Conservation (phyloP, 257 asterid genomes). For the Solanum sejunctum region DNA sequence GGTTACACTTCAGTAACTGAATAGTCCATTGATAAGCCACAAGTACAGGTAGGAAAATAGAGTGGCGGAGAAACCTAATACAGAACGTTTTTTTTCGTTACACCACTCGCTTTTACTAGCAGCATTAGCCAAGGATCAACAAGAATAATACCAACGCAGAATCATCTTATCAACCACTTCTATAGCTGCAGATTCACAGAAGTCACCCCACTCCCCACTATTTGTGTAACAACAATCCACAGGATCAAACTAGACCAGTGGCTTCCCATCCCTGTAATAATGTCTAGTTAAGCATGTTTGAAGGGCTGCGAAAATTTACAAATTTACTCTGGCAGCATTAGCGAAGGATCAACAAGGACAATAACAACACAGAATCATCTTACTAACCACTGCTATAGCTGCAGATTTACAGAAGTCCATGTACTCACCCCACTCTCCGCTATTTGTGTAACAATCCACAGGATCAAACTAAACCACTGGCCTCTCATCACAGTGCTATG, state of each 20-base stretch:
- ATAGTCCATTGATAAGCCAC: not conserved
- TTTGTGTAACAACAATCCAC: not conserved
- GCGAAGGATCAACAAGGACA: not conserved
- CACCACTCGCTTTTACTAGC: not conserved
- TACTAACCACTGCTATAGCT: not conserved
- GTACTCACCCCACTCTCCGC: not conserved
- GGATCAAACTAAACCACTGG: not conserved
- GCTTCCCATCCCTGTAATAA: not conserved
- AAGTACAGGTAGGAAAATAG: not conserved
- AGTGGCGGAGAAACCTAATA: not conserved
- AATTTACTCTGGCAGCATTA: not conserved
- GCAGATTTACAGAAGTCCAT: not conserved
- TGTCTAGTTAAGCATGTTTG: not conserved
- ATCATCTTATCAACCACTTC: not conserved
- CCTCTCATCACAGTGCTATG: not conserved
- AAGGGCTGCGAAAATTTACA: not conserved
- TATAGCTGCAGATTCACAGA: not conserved
- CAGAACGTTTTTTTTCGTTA: not conserved
- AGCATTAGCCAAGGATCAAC: not conserved
- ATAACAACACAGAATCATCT: not conserved
- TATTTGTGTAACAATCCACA: not conserved
- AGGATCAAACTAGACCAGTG: not conserved
- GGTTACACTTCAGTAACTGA: no score
- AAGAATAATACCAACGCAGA: not conserved
- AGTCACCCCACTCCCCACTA: not conserved